Evolutionary conservation across 148 eudicot genomes (phyloP), one percentile per base, ranked within the genome.

Genomic region (Talinum fruticosum): DNA sequence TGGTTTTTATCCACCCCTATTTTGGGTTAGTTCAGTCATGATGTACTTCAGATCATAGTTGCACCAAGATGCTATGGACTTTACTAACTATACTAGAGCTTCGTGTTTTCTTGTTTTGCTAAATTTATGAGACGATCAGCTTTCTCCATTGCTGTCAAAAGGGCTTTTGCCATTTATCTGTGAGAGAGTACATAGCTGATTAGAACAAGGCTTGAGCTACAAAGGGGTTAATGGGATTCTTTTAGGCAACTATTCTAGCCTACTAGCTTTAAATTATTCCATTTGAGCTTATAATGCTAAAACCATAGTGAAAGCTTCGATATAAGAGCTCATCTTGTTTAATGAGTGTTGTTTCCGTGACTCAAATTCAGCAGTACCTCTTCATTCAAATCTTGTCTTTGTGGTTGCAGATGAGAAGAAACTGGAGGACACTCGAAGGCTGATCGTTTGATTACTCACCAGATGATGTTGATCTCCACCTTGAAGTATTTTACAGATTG

Each of bases 331-430:
- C 62, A 7, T 54, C 62, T 57, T 10, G 5, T 57, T 23, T 5
- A 1, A n/a, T n/a, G 28, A 24, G n/a, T 57, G 64, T 28, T 5
- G 8, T n/a, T 18, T 4, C 24, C n/a, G 64, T 57, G 64, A 62
- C 33, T 62, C 33, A 62, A 62, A 62, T 26, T 62, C 32, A 28
- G 66, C 33, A 62, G 28, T 4, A 28, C 66, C 14, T 8, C 29
- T n/a, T 59, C 66, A 62, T 28, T 24, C 8, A 12, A 2, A 26
- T 62, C 3, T 62, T 28, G 18, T 62, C 18, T 19, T 28, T 28
- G 29, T 61, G 66, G 66, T 26, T 62, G 66, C 66, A 62, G 66
- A 28, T 62, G 33, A 59, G 12, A 62, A 28, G 66, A 62, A 62
- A 28, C 19, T 62, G 12, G 66, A 62, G 15, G 66, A 62, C 66